A percentile compares a stretch with the other conserved stretches of the same genome.
Conservation (phyloP, 306 rosid genomes). For the Acacia melanoxylon region DNA sequence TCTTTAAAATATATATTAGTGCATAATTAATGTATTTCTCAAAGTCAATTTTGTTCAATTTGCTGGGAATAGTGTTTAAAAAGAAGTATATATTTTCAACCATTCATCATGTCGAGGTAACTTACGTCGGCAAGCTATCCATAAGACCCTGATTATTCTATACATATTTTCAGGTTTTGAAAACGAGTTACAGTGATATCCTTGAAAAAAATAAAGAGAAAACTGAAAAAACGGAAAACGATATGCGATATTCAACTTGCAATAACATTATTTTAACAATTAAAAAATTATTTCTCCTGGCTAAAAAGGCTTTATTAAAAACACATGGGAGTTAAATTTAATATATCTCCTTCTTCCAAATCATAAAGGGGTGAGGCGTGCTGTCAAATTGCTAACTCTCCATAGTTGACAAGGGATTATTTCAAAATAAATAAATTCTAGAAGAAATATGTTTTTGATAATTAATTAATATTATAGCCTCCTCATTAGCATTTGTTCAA, state of each 20-base stretch:
- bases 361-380: constrained; percentile 23
- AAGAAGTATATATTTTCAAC: constrained; percentile 22
- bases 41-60: constrained; percentile 38
- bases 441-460: not conserved
- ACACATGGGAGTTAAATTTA: constrained; percentile 24
- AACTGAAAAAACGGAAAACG: constrained; percentile 18
- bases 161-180: constrained; percentile 16
- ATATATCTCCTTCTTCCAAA: constrained; percentile 25
- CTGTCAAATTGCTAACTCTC: not conserved
- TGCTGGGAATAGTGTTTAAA: constrained; percentile 25
- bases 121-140: constrained; percentile 36
- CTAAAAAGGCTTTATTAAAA: constrained; percentile 29
- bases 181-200: constrained; percentile 26
- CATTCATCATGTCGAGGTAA: constrained; percentile 27
- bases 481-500: too few relatives aligned
- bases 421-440: constrained; percentile 11
- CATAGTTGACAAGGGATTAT: constrained; percentile 32
- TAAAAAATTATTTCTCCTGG: constrained; percentile 12
- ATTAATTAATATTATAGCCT: too few relatives aligned
- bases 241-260: constrained; percentile 29
- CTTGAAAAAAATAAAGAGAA: not conserved
- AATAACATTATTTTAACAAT: constrained; percentile 26
- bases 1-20: not conserved
- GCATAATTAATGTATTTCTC: constrained; percentile 3
- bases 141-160: constrained; percentile 34